Conservation (phyloP, 768 basidiomycete genomes). For the Kwoniella europaea region DNA sequence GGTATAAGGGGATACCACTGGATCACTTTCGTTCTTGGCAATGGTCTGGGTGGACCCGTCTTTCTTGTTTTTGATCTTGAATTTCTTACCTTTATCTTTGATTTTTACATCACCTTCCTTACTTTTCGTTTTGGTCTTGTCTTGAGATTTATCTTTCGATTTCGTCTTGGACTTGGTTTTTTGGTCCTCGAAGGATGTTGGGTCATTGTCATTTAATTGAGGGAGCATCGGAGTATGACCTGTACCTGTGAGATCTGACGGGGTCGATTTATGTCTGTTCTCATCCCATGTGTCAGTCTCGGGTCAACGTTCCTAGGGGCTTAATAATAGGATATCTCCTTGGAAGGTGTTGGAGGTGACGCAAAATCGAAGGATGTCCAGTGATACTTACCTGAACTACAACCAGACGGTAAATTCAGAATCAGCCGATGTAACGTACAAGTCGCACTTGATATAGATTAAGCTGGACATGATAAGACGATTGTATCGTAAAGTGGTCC, state of each 20-base stretch:
- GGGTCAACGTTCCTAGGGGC: too few relatives aligned
- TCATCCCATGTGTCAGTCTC: too few relatives aligned
- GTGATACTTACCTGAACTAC: too few relatives aligned
- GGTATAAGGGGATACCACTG: too few relatives aligned
- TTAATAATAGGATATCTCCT: too few relatives aligned
- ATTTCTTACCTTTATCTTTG: constrained; percentile 1
- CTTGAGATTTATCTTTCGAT: not conserved
- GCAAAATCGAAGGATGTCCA: too few relatives aligned
- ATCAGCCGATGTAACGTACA: too few relatives aligned
- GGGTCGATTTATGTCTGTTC: not conserved
- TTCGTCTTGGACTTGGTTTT: not conserved
- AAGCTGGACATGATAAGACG: not conserved
- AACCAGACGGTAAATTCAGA: too few relatives aligned
- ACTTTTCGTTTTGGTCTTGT: not conserved
- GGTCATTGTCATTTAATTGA: too few relatives aligned
- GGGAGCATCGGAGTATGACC: not conserved
- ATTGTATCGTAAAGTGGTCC: not conserved
- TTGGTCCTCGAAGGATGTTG: not conserved
- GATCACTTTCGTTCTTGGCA: not conserved
- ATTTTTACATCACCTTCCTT: not conserved
- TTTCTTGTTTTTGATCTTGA: not conserved
- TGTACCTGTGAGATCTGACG: too few relatives aligned
- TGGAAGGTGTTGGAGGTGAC: too few relatives aligned
- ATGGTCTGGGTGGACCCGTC: not conserved
- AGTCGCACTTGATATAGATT: too few relatives aligned